Evolutionary conservation across 495 filamentous ascomycete species (phyloP).

Genomic region (Hypomontagnella monticulosa): DNA sequence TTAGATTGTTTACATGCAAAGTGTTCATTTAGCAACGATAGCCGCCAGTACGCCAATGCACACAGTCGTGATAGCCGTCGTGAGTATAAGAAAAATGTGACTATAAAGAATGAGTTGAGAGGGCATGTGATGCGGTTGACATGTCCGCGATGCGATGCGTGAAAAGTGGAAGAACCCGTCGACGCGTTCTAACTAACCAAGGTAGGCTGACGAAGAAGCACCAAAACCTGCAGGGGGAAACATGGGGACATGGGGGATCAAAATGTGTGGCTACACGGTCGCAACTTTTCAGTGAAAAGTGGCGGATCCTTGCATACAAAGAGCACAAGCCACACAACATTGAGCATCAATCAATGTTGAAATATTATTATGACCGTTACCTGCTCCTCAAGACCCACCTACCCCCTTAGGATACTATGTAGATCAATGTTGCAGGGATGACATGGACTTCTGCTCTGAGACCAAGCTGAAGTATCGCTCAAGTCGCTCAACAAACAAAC

Average conservation of each 20-base stretch:
- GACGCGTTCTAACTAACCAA: conserved; percentile 43
- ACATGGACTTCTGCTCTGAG: conserved; percentile 13
- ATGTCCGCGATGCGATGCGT: conserved; percentile 41
- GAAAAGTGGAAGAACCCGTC: conserved; percentile 44
- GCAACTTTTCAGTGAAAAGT: conserved; percentile 30
- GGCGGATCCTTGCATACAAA: conserved; percentile 16
- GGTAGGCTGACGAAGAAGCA: conserved; percentile 24
- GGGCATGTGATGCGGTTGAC: conserved; percentile 35
- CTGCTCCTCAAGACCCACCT: conserved; percentile 12
- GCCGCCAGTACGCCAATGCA: background rate
- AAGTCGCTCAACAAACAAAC: background rate
- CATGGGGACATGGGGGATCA: background rate
- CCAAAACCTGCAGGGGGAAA: conserved; percentile 30
- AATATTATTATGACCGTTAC: conserved; percentile 15
- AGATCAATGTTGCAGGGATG: conserved; percentile 22
- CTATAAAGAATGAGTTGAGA: conserved; percentile 25
- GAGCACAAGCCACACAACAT: conserved; percentile 25
- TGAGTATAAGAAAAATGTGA: conserved; percentile 30
- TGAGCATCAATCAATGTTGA: too few species aligned
- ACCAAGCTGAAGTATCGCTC: conserved; percentile 8
- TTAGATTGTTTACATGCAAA: conserved; percentile 29
- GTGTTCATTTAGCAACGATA: conserved; percentile 1
- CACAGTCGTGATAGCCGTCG: conserved; percentile 14
- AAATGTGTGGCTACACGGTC: conserved; percentile 35
- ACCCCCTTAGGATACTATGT: conserved; percentile 9